phyloP scores from a whole-genome alignment of 805 yeast genomes.

The Debaryomyces prosopidis region DNA sequence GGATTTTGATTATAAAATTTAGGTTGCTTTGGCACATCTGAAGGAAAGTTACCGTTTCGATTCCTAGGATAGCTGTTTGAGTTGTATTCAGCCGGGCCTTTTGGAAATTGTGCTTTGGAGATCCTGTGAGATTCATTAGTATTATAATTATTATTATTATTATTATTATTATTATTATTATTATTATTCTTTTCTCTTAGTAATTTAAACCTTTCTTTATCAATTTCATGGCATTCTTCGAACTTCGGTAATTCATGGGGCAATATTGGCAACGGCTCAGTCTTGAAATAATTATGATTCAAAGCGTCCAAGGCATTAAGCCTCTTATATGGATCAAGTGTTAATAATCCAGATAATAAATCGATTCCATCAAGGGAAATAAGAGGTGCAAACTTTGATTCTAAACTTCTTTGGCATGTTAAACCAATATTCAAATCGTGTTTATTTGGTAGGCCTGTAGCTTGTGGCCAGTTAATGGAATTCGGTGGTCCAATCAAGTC shows the following conservation, averaged over 20 bases:
- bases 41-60: background rate
- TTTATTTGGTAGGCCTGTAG: constrained; percentile 56
- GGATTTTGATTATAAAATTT: background rate
- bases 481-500: constrained; percentile 80
- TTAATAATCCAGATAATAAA: constrained; percentile 61
- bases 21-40: background rate
- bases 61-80: background rate
- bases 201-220: constrained; percentile 58
- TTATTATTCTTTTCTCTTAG: constrained; percentile 24
- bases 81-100: background rate
- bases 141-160: no score
- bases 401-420: constrained; percentile 48
- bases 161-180: no score
- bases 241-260: constrained; percentile 61
- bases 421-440: constrained; percentile 46
- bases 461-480: constrained; percentile 60
- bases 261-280: constrained; percentile 63
- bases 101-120: background rate
- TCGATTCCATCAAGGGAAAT: constrained; percentile 51
- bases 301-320: constrained; percentile 80
- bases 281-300: constrained; percentile 64
- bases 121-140: background rate
- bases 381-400: constrained; percentile 45
- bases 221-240: constrained; percentile 90
- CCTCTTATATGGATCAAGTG: constrained; percentile 70